Percentiles rank a stretch among this genome's conserved stretches.
Conservation (phyloP, 345 rosid genomes). For the Acer yangbiense region DNA sequence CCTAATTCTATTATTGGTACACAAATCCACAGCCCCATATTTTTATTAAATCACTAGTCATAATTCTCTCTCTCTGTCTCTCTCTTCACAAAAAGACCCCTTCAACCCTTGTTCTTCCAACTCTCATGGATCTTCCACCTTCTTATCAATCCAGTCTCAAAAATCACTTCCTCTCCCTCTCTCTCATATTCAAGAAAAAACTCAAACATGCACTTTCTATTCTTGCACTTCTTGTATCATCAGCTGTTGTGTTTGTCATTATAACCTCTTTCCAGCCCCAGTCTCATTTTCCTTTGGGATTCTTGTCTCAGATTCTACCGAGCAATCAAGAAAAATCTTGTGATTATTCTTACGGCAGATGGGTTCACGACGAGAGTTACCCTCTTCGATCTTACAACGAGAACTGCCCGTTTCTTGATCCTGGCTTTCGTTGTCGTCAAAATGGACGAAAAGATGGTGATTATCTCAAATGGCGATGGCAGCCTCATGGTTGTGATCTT, state of each 20-base stretch:
- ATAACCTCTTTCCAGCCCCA: conserved; percentile 15
- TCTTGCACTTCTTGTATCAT: conserved; percentile 40
- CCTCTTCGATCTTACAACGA: conserved; percentile 44
- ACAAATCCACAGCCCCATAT: neutral
- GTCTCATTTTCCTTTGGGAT: conserved; percentile 27
- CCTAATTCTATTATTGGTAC: neutral
- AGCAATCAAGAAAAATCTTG: conserved; percentile 26
- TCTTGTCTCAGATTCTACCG: conserved; percentile 10
- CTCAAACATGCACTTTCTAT: conserved; percentile 25
- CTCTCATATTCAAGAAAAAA: conserved; percentile 41
- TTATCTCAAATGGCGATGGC: conserved; percentile 88
- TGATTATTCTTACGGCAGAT: conserved; percentile 65
- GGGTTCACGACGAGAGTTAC: conserved; percentile 54
- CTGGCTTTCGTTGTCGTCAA: conserved; percentile 67
- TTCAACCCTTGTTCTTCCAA: conserved; percentile 12
- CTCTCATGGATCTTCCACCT: conserved; percentile 39
- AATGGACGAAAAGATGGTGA: conserved; percentile 66
- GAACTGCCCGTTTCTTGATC: conserved; percentile 77
- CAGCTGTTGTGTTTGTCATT: conserved; percentile 32
- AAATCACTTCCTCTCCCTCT: conserved; percentile 19
- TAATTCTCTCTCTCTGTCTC: neutral
- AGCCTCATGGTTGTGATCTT: conserved; percentile 72
- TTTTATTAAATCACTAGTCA: neutral
- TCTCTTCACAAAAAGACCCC: conserved; percentile 14
- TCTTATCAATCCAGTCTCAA: conserved; percentile 18